Evolutionary conservation across 2,329 filamentous ascomycete genomes (phyloP).

Genomic region (Elsinoe necatrix): DNA sequence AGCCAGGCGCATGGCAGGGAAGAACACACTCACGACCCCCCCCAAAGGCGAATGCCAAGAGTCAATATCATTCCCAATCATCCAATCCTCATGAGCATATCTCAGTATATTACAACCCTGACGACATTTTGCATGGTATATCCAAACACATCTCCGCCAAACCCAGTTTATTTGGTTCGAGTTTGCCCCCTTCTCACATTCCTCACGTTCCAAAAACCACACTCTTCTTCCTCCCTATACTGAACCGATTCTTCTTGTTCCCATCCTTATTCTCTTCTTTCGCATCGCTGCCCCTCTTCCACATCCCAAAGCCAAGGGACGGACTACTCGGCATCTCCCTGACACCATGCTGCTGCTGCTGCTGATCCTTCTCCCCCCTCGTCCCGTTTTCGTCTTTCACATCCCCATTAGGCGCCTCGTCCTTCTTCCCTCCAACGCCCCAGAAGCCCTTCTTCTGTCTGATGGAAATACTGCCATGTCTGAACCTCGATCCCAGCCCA

Average conservation of each 20-base stretch:
- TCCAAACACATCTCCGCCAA: neutral
- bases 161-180: no score
- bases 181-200: neutral
- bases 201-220: conserved; percentile 9
- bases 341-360: conserved; percentile 17
- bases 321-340: conserved; percentile 14
- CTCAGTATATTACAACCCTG: conserved; percentile 1
- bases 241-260: conserved; percentile 56
- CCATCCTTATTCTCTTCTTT: conserved; percentile 25
- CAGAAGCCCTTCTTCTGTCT: conserved; percentile 67
- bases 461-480: conserved; percentile 67
- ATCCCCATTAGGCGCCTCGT: conserved; percentile 33
- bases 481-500: conserved; percentile 53
- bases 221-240: conserved; percentile 62
- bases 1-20: neutral
- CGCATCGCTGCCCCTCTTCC: conserved; percentile 14
- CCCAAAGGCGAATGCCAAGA: neutral
- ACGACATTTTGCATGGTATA: neutral
- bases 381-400: conserved; percentile 30
- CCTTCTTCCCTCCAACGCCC: conserved; percentile 20
- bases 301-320: conserved; percentile 1
- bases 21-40: neutral
- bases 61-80: neutral
- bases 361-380: conserved; percentile 24
- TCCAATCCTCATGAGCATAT: neutral